These are phyloP conservation scores for Penicillium crustosum DNA, from an alignment of 2,329 filamentous ascomycete genomes.

Conservation along the genomic window DNA sequence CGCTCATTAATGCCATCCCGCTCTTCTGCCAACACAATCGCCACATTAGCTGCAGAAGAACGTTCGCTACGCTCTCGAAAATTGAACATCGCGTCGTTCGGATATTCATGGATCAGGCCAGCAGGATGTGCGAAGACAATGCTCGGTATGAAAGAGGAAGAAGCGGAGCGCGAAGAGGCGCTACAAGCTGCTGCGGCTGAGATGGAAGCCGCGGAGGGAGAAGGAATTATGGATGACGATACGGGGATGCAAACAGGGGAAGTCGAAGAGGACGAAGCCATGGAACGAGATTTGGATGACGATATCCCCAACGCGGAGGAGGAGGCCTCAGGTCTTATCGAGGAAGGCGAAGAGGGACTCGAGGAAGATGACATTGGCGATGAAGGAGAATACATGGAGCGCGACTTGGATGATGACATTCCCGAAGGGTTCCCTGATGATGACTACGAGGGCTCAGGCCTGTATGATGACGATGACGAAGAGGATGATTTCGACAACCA, in stretches of 20 bases:
- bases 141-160: conserved; percentile 85
- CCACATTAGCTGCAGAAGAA: conserved; percentile 74
- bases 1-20: conserved; percentile 43
- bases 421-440: conserved; percentile 59
- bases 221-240: conserved; percentile 40
- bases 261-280: conserved; percentile 44
- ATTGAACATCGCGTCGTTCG: conserved; percentile 79
- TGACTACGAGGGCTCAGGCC: conserved; percentile 44
- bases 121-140: conserved; percentile 86
- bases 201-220: conserved; percentile 59
- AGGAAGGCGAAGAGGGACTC: conserved; percentile 49
- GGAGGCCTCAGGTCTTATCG: conserved; percentile 39
- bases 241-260: conserved; percentile 41
- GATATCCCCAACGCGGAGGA: conserved; percentile 48
- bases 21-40: conserved; percentile 62
- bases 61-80: conserved; percentile 73
- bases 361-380: conserved; percentile 58
- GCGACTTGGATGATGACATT: conserved; percentile 72
- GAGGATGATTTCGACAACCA: conserved; percentile 47
- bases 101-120: conserved; percentile 85
- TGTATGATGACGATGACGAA: conserved; percentile 43
- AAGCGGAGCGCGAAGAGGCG: conserved; percentile 82
- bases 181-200: conserved; percentile 72
- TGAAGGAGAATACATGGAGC: conserved; percentile 50
- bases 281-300: conserved; percentile 47